Conservation (phyloP, 1,284 basidiomycete genomes). For the Coniferiporia weirii region DNA sequence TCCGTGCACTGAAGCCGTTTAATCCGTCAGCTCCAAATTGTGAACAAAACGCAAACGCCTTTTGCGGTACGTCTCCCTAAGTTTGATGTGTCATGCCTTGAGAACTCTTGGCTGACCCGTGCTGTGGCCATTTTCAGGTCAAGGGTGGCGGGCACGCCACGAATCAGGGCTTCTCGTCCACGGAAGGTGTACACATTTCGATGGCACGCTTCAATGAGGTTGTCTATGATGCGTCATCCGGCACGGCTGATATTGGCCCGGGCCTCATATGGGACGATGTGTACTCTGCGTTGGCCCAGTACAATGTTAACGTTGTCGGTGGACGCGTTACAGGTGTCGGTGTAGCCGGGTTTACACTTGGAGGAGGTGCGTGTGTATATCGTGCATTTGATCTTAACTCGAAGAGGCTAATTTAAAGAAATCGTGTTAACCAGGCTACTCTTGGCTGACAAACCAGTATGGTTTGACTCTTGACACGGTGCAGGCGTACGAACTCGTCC, state of each 20-base stretch:
- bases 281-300: conserved; percentile 41
- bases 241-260: conserved; percentile 43
- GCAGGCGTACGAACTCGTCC: conserved; percentile 41
- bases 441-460: conserved; percentile 47
- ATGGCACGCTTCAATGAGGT: conserved; percentile 47
- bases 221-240: conserved; percentile 33
- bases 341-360: conserved; percentile 48
- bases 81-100: background rate
- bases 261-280: conserved; percentile 57
- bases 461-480: conserved; percentile 49
- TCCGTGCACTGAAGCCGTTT: background rate
- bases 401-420: background rate
- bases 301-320: conserved; percentile 45
- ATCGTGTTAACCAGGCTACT: conserved; percentile 39
- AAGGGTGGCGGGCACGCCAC: conserved; percentile 49
- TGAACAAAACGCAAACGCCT: conserved; percentile 33
- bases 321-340: conserved; percentile 51
- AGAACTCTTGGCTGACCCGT: background rate
- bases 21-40: conserved; percentile 7
- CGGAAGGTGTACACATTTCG: conserved; percentile 49
- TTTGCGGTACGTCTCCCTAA: conserved; percentile 35
- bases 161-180: conserved; percentile 50
- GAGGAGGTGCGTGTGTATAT: conserved; percentile 41
- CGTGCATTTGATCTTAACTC: conserved; percentile 6
- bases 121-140: conserved; percentile 32